A percentile compares a stretch with the other conserved stretches of the same genome.
phyloP scores from a whole-genome alignment of 1,284 basidiomycete genomes.

The Nidula niveotomentosa region DNA sequence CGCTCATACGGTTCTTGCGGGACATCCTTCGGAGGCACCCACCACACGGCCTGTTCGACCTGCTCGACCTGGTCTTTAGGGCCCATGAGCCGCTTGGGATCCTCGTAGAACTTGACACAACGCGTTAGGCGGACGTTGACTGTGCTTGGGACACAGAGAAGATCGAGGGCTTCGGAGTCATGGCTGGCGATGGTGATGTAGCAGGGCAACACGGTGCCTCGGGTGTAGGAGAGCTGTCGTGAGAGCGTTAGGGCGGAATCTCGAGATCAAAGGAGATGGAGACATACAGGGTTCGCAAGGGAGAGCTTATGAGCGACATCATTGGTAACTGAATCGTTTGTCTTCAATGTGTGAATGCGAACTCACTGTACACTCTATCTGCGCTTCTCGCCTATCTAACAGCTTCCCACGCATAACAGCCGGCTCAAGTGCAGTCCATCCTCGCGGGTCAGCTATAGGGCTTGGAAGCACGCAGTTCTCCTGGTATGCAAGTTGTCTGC shows the following conservation, averaged over 20 bases:
- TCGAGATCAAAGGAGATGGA: not conserved
- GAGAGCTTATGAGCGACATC: constrained; percentile 22
- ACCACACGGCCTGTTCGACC: constrained; percentile 36
- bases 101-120: constrained; percentile 21
- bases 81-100: constrained; percentile 7
- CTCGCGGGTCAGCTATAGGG: constrained; percentile 32
- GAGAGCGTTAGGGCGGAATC: constrained; percentile 1
- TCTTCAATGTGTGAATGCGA: too few species aligned
- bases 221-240: constrained; percentile 33
- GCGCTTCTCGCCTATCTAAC: constrained; percentile 24
- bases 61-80: constrained; percentile 18
- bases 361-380: constrained; percentile 30
- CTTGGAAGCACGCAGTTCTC: constrained; percentile 18
- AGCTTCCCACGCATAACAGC: constrained; percentile 27
- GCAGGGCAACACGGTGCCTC: constrained; percentile 39
- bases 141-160: constrained; percentile 26
- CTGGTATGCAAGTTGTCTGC: constrained; percentile 30
- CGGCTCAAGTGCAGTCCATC: constrained; percentile 31
- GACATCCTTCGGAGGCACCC: constrained; percentile 21
- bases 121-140: constrained; percentile 32
- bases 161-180: constrained; percentile 30
- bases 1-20: constrained; percentile 11
- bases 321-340: not conserved
- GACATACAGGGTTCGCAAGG: constrained; percentile 32
- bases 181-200: constrained; percentile 25